phyloP scores from a whole-genome alignment of 306 rosid species.

The apple (Malus domestica) region DNA sequence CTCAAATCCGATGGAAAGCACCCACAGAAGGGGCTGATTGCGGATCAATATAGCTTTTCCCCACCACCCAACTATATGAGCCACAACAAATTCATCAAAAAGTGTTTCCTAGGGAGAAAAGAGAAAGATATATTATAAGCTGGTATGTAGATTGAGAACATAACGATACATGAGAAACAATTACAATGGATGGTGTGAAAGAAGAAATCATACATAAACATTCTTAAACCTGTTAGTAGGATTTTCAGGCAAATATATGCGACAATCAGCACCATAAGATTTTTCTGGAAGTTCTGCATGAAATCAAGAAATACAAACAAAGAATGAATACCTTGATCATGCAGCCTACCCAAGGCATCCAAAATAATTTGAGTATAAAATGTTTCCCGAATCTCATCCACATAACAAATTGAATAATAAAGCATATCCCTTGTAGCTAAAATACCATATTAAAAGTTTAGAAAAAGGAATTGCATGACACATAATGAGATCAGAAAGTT shows the following conservation, averaged over 20 bases:
- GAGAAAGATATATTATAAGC: conserved; percentile 1
- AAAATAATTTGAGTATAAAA: neutral
- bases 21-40: conserved; percentile 97
- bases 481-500: conserved; percentile 76
- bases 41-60: conserved; percentile 98
- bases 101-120: conserved; percentile 60
- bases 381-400: neutral
- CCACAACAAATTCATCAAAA: conserved; percentile 93
- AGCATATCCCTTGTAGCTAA: neutral
- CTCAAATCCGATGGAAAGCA: conserved; percentile 87
- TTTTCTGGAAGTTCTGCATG: conserved; percentile 91
- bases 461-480: conserved; percentile 43
- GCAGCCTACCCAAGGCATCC: neutral
- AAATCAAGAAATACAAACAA: conserved; percentile 14
- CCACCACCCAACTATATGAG: conserved; percentile 99
- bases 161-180: neutral
- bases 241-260: conserved; percentile 83
- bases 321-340: conserved; percentile 9
- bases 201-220: conserved; percentile 95
- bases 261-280: conserved; percentile 96
- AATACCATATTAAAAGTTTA: conserved; percentile 6
- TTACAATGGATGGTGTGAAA: conserved; percentile 24
- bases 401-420: neutral
- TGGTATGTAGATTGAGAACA: neutral
- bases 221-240: conserved; percentile 94